A percentile compares a stretch with the other conserved stretches of the same genome.
These are phyloP conservation scores for Arctostaphylos glauca DNA, from an alignment of 148 eudicot species.

Conservation along the genomic window DNA sequence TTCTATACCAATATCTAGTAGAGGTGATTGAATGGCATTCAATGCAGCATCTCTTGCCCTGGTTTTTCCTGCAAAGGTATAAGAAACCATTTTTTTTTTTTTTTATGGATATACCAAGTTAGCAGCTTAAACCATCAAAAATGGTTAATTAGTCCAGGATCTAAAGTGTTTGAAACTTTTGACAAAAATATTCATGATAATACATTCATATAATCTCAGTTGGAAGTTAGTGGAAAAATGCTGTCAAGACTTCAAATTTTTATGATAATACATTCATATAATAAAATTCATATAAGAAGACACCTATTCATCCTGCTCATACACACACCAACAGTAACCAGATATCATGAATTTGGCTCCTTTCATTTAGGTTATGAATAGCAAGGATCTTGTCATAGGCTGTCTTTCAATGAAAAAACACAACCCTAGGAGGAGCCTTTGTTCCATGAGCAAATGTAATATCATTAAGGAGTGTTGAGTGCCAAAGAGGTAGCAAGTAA, in stretches of 20 bases:
- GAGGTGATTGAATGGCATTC: conserved; percentile 94
- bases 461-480: not conserved
- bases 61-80: conserved; percentile 63
- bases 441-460: not conserved
- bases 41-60: conserved; percentile 99
- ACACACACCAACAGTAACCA: not conserved
- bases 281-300: not conserved
- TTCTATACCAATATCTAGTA: conserved; percentile 94
- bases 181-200: not conserved
- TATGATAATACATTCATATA: too few species aligned
- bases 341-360: too few species aligned
- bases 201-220: not conserved
- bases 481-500: too few species aligned
- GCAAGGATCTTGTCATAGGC: not conserved
- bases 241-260: not conserved
- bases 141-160: not conserved
- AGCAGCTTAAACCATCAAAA: not conserved
- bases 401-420: not conserved
- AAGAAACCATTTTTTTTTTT: not conserved
- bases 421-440: not conserved
- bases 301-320: not conserved
- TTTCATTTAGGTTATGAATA: not conserved
- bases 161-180: not conserved
- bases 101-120: not conserved
- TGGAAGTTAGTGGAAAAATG: not conserved